Percentiles rank a stretch among this genome's conserved stretches.
Evolutionary conservation across 495 filamentous ascomycete genomes (phyloP).

Genomic region (Penicillium turbatum): DNA sequence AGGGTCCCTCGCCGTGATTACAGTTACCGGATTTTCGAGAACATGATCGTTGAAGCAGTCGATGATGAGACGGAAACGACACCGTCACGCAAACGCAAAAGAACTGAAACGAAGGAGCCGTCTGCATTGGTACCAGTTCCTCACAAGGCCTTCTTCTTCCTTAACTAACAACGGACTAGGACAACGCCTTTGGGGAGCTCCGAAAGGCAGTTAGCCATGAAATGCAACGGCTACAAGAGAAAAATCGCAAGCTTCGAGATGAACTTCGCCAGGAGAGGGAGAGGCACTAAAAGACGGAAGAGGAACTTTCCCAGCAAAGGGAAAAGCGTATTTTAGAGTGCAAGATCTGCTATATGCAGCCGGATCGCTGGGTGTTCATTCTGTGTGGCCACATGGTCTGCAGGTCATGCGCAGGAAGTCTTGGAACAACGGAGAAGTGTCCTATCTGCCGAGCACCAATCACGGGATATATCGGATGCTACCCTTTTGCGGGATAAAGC

Average conservation of each 20-base stretch:
- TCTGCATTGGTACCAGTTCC: slow-evolving; percentile 1
- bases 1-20: slow-evolving; percentile 4
- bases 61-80: not conserved
- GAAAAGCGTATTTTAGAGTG: not conserved
- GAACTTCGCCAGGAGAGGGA: slow-evolving; percentile 12
- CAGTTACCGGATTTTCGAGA: not conserved
- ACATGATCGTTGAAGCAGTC: not conserved
- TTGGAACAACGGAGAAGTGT: not conserved
- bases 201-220: slow-evolving; percentile 1
- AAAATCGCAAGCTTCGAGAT: slow-evolving; percentile 7
- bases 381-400: not conserved
- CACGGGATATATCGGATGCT: not conserved
- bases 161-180: slow-evolving; percentile 1
- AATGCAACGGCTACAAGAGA: slow-evolving; percentile 1
- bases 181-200: not conserved
- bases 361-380: not conserved
- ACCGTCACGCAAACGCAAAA: slow-evolving; percentile 4
- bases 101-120: slow-evolving; percentile 3
- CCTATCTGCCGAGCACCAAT: not conserved
- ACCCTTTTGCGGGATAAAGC: not conserved
- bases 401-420: too few species aligned
- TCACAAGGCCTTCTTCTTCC: not conserved
- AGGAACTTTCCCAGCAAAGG: not conserved
- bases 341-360: not conserved
- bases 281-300: slow-evolving; percentile 3